Percentiles rank a stretch among this genome's conserved stretches.
phyloP scores from a whole-genome alignment of 305 asterid species.

The Salvia sclarea region DNA sequence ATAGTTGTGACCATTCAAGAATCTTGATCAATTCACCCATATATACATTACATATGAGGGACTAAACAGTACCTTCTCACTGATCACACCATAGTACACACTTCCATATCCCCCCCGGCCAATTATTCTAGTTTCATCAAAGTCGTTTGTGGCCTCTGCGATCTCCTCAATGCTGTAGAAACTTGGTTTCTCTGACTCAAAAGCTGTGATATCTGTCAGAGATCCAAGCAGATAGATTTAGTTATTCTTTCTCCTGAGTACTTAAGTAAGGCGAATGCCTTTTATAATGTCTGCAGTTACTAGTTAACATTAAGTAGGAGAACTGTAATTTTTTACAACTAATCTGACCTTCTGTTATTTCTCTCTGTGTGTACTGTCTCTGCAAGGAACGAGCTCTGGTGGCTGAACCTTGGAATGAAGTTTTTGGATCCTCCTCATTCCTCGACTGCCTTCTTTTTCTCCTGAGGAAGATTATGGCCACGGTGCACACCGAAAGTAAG shows the following conservation, averaged over 20 bases:
- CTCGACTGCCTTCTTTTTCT: slow-evolving; percentile 36
- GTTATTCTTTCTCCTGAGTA: not conserved
- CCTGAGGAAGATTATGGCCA: slow-evolving; percentile 47
- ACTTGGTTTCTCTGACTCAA: slow-evolving; percentile 70
- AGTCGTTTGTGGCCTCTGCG: slow-evolving; percentile 68
- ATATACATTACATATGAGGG: not conserved
- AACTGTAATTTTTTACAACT: not conserved
- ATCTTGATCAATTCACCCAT: not conserved
- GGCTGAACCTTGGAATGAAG: slow-evolving; percentile 43
- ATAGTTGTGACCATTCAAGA: not conserved
- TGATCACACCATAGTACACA: slow-evolving; percentile 62
- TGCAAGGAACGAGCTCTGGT: slow-evolving; percentile 43
- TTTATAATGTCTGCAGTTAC: no score
- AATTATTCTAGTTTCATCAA: slow-evolving; percentile 66
- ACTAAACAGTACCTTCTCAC: slow-evolving; percentile 50
- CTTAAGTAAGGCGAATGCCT: not conserved
- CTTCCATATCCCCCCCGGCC: slow-evolving; percentile 90
- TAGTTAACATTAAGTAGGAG: not conserved
- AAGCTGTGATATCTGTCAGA: slow-evolving; percentile 49
- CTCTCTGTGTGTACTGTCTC: slow-evolving; percentile 41
- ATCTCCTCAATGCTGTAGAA: slow-evolving; percentile 66
- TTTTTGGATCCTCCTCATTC: slow-evolving; percentile 43
- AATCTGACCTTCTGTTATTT: slow-evolving; percentile 50
- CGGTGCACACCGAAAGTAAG: slow-evolving; percentile 48
- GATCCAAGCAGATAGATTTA: slow-evolving; percentile 13